Percentiles rank a stretch among this genome's conserved stretches.
Conservation (phyloP, 2,329 filamentous ascomycete species). For the Ceratocystis harringtonii region DNA sequence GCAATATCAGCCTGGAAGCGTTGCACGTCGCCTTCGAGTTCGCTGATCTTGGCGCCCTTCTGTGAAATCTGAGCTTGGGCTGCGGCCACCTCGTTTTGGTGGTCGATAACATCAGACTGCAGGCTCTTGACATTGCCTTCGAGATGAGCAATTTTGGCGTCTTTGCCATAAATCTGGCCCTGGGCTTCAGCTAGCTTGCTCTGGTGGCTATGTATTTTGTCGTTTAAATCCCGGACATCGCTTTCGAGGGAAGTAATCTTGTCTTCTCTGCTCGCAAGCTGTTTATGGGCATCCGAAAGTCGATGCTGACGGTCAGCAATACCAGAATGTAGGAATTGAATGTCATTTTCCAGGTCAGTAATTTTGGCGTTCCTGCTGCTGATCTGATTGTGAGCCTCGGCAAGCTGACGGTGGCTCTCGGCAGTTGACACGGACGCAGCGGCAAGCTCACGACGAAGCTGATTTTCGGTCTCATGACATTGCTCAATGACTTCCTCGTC, state of each 20-base stretch:
- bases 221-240: conserved; percentile 36
- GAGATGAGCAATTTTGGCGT: conserved; percentile 31
- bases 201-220: conserved; percentile 32
- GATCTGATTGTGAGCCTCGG: conserved; percentile 24
- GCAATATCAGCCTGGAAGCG: not conserved
- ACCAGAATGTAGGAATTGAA: conserved; percentile 33
- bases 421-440: conserved; percentile 39
- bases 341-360: conserved; percentile 34
- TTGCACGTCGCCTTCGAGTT: conserved; percentile 31
- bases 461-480: conserved; percentile 41
- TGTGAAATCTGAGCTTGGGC: conserved; percentile 25
- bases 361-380: conserved; percentile 28
- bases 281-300: conserved; percentile 24
- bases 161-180: conserved; percentile 25
- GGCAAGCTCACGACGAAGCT: conserved; percentile 41
- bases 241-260: conserved; percentile 34
- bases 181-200: conserved; percentile 27
- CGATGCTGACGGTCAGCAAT: conserved; percentile 35
- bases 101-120: conserved; percentile 32
- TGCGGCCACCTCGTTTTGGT: conserved; percentile 30
- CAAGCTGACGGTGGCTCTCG: conserved; percentile 30
- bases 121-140: conserved; percentile 36
- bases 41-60: conserved; percentile 29
- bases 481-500: conserved; percentile 43
- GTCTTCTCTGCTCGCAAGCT: conserved; percentile 26